Evolutionary conservation across 2,329 filamentous ascomycete species (phyloP), one percentile per base, ranked within the genome.

Genomic region (Diaporthe eres): DNA sequence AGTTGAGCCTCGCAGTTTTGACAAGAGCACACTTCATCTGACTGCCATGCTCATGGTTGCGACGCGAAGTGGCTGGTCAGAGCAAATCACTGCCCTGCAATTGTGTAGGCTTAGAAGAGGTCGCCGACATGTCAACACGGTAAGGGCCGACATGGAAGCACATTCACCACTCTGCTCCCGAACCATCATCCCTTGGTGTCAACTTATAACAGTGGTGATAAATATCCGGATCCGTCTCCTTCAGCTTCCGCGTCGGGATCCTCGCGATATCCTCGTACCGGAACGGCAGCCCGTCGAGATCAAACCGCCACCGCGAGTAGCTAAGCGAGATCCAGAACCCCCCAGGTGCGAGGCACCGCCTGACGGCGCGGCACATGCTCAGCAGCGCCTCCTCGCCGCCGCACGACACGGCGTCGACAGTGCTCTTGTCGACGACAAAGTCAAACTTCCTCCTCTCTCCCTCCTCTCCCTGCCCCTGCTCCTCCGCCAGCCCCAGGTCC

Each of bases 371-470:
- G 6, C 82, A 82, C 86, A 89, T 88, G 1, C 80, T 77, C 37
- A 81, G 76, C 2, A 89, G 63, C 2, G 82, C 79, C 9, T 80
- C 82, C 4, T 82, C 81, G 8, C 85, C 87, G 19, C 83, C 87
- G 58, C 88, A 89, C 0, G 87, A 84, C 6, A 89, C 81, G 3
- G 87, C 87, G 60, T 89, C 88, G 5, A 80, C 85, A 0, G 88
- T 88, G 80, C 87, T 85, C 79, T 89, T 89, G 78, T 90, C 88
- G 19, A 89, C 75, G 4, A 88, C 82, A 6, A 89, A 79, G 70
- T 87, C 82, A 58, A 85, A 89, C 25, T 74, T 71, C 9, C 6
- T 34, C 34, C 34, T 34, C 34, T 34, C 34, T 34, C 7, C 7
- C 7, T 22, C 25, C 7, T 12, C 28, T 9, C 12, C 17, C n/a